These are phyloP conservation scores for Cephalotrichum gorgonifer DNA, from an alignment of 2,329 filamentous ascomycete species.

Conservation along the genomic window DNA sequence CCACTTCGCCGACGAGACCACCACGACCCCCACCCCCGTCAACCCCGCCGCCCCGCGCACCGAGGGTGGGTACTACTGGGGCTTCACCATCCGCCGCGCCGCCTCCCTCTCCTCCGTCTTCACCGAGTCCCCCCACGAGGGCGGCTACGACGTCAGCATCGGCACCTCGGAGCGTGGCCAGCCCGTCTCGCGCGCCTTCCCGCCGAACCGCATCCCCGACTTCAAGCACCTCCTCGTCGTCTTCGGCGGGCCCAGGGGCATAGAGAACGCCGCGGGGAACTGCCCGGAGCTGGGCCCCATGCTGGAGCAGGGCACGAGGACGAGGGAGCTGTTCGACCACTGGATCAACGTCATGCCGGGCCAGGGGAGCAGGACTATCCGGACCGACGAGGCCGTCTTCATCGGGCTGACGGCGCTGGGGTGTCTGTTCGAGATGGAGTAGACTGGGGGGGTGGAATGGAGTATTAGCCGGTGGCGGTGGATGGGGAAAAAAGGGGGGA, in stretches of 20 bases:
- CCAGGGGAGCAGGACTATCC: conserved; percentile 72
- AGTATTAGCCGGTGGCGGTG: not conserved
- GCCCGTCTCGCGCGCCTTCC: conserved; percentile 35
- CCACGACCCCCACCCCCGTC: conserved; percentile 46
- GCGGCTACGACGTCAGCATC: conserved; percentile 73
- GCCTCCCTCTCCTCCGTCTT: conserved; percentile 61
- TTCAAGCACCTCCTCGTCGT: conserved; percentile 69
- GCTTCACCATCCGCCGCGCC: conserved; percentile 61
- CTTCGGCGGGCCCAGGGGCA: conserved; percentile 70
- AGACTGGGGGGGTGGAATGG: not conserved
- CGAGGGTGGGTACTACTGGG: conserved; percentile 79
- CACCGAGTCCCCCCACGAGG: conserved; percentile 63
- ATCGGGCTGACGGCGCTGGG: conserved; percentile 63
- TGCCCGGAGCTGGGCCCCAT: conserved; percentile 44
- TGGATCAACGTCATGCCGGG: conserved; percentile 75
- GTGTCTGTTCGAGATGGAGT: conserved; percentile 35
- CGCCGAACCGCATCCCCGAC: conserved; percentile 13
- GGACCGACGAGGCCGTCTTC: conserved; percentile 76
- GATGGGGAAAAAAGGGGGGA: no score
- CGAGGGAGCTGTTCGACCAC: conserved; percentile 66
- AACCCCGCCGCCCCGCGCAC: conserved; percentile 60
- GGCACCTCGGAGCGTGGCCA: conserved; percentile 72
- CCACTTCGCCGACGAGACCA: conserved; percentile 43
- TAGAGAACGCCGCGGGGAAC: conserved; percentile 64
- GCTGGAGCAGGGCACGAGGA: conserved; percentile 53